phyloP scores from a whole-genome alignment of 306 rosid species.

The Senna siamea region DNA sequence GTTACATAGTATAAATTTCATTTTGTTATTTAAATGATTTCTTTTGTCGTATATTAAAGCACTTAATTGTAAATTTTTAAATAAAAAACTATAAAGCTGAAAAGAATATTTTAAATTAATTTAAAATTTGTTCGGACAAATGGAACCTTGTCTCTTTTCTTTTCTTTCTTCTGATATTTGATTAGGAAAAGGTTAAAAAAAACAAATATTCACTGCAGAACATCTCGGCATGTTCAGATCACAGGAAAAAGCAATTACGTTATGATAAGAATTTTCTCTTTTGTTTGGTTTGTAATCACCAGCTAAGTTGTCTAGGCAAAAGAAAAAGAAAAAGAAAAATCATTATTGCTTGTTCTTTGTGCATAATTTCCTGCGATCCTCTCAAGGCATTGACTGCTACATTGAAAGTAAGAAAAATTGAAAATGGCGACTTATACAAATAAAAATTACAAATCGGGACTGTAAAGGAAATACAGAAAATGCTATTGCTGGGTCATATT shows the following conservation, averaged over 20 bases:
- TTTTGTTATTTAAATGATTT: too few species aligned
- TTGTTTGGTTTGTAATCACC: slow-evolving; percentile 1
- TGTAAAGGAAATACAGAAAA: not conserved
- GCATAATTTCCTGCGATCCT: slow-evolving; percentile 6
- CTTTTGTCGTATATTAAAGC: too few species aligned
- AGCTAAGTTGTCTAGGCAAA: not conserved
- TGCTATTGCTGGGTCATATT: not conserved
- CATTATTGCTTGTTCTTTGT: slow-evolving; percentile 5
- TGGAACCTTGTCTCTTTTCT: not conserved
- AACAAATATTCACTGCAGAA: too few species aligned
- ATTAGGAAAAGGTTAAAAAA: not conserved
- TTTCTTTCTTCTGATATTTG: not conserved
- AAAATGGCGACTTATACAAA: not conserved
- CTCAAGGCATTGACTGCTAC: slow-evolving; percentile 29
- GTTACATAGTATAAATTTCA: too few species aligned
- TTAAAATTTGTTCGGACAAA: not conserved
- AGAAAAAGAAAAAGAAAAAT: not conserved
- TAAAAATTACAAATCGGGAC: not conserved
- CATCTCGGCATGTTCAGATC: too few species aligned
- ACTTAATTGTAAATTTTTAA: too few species aligned
- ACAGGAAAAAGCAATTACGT: not conserved
- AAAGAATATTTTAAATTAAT: not conserved
- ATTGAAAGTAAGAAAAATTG: slow-evolving; percentile 8
- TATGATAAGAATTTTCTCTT: not conserved
- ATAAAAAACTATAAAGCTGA: too few species aligned